Percentiles rank a stretch among this genome's conserved stretches.
phyloP scores from a whole-genome alignment of 441 rosid genomes.

The Mallotus repandus region DNA sequence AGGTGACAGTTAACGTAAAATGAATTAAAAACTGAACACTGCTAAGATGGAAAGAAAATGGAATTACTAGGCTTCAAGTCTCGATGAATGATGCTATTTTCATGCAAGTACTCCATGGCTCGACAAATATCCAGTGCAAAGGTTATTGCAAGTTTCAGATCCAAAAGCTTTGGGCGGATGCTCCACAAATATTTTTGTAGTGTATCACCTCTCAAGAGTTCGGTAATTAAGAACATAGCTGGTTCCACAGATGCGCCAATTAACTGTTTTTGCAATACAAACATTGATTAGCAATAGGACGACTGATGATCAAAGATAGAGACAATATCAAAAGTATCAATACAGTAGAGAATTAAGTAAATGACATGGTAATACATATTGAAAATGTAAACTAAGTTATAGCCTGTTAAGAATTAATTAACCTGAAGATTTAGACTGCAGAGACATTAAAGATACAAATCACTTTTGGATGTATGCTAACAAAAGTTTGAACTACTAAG shows the following conservation, averaged over 20 bases:
- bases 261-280: constrained; percentile 37
- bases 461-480: background rate
- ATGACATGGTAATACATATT: background rate
- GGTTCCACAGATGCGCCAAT: constrained; percentile 64
- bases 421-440: background rate
- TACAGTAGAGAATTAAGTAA: background rate
- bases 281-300: constrained; percentile 14
- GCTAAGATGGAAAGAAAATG: background rate
- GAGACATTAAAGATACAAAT: background rate
- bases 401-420: background rate
- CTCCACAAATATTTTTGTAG: constrained; percentile 51
- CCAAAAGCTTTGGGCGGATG: constrained; percentile 41
- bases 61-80: constrained; percentile 70
- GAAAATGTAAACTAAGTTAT: background rate
- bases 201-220: constrained; percentile 48
- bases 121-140: constrained; percentile 58
- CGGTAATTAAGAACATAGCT: constrained; percentile 51
- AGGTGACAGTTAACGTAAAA: background rate
- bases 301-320: background rate
- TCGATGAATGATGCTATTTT: constrained; percentile 67
- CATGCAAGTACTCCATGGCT: constrained; percentile 73
- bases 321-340: background rate
- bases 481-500: background rate
- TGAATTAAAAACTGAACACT: background rate
- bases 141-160: constrained; percentile 36